Percentiles rank a stretch among this genome's conserved stretches.
Conservation (phyloP, 306 rosid genomes). For the Cicer cuneatum region DNA sequence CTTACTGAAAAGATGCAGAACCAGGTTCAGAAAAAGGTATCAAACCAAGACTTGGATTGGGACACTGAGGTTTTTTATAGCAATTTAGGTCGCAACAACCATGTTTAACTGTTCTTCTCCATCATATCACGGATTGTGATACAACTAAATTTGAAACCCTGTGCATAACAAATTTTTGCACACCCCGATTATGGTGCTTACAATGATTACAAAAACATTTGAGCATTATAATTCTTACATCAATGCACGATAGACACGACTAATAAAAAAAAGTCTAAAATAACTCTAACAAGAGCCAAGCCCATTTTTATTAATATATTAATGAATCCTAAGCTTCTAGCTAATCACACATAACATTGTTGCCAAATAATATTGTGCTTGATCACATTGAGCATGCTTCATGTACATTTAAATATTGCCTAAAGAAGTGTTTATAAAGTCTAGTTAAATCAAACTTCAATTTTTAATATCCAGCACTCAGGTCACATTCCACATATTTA, state of each 20-base stretch:
- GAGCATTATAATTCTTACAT: neutral
- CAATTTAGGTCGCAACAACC: neutral
- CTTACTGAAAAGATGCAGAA: neutral
- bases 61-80: neutral
- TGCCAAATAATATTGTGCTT: too few relatives aligned
- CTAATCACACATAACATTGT: neutral
- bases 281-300: neutral
- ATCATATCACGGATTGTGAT: neutral
- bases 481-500: too few relatives aligned
- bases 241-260: neutral
- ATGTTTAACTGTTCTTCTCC: neutral
- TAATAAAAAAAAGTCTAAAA: neutral
- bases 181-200: neutral
- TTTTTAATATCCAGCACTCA: too few relatives aligned
- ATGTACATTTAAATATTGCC: too few relatives aligned
- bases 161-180: neutral
- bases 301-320: neutral
- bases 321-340: neutral
- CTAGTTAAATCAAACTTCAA: too few relatives aligned
- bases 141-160: neutral
- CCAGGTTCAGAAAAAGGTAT: slow-evolving; percentile 3
- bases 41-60: neutral
- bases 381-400: too few relatives aligned
- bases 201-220: neutral
- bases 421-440: too few relatives aligned